Conservation (phyloP, 768 basidiomycete genomes). For the Candolleomyces eurysporus region DNA sequence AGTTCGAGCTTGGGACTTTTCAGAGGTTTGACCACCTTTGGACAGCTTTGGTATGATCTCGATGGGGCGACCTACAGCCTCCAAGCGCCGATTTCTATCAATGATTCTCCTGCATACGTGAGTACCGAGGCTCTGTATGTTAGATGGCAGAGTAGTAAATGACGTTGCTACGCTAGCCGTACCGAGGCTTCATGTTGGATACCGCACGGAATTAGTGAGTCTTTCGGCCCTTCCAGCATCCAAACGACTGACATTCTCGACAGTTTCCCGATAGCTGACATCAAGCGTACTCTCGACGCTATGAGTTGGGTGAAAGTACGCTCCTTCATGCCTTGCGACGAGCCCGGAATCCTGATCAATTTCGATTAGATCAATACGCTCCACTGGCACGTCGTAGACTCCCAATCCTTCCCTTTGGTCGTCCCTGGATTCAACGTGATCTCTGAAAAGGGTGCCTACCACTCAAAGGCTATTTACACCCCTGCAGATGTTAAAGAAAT, state of each 20-base stretch:
- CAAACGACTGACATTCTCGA: not conserved
- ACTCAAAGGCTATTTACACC: conserved; percentile 49
- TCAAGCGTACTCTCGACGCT: conserved; percentile 69
- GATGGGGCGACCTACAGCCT: conserved; percentile 52
- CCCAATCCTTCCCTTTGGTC: conserved; percentile 76
- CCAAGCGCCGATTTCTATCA: conserved; percentile 55
- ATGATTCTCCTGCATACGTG: conserved; percentile 66
- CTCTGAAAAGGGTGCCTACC: conserved; percentile 67
- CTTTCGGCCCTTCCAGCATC: not conserved
- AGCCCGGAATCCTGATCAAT: not conserved
- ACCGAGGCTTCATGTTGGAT: conserved; percentile 78
- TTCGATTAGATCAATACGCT: conserved; percentile 60
- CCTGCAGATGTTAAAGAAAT: conserved; percentile 55
- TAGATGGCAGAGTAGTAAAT: not conserved
- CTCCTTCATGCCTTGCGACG: not conserved
- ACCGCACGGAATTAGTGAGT: conserved; percentile 72
- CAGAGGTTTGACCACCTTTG: conserved; percentile 74
- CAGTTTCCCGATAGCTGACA: conserved; percentile 62
- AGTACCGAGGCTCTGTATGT: conserved; percentile 21
- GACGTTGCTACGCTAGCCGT: conserved; percentile 42
- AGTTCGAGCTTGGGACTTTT: conserved; percentile 68
- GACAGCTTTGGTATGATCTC: conserved; percentile 63
- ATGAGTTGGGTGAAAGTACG: conserved; percentile 73
- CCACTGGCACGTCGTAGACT: conserved; percentile 86
- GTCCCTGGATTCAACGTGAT: conserved; percentile 61